Conservation (phyloP, 192 early-diverging fungal genomes). For the Helicostylum pulchrum region DNA sequence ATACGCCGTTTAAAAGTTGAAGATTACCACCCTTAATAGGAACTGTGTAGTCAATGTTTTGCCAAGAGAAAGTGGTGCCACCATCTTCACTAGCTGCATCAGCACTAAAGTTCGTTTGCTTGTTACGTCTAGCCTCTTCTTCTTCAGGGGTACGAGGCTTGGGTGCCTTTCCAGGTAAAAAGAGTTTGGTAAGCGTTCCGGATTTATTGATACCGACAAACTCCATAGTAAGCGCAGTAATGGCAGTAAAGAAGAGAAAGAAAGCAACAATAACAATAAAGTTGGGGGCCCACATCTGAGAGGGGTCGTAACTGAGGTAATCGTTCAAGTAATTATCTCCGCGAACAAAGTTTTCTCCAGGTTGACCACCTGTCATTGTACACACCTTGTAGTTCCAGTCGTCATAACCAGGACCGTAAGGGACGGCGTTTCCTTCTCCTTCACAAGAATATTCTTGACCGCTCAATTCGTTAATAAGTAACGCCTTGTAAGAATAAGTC, state of each 20-base stretch:
- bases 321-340: conserved; percentile 60
- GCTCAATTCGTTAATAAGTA: conserved; percentile 60
- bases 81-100: conserved; percentile 37
- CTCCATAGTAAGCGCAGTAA: conserved; percentile 56
- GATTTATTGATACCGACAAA: conserved; percentile 57
- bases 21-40: conserved; percentile 57
- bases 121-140: conserved; percentile 33
- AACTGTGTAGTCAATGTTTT: conserved; percentile 66
- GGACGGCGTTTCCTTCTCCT: conserved; percentile 30
- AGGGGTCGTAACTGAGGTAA: conserved; percentile 53
- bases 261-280: conserved; percentile 56
- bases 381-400: conserved; percentile 49
- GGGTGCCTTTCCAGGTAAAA: conserved; percentile 37
- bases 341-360: conserved; percentile 51
- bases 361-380: conserved; percentile 58
- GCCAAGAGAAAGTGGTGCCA: conserved; percentile 58
- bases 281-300: conserved; percentile 53
- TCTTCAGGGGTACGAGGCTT: conserved; percentile 26
- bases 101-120: conserved; percentile 38
- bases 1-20: conserved; percentile 65
- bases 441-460: conserved; percentile 46
- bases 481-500: conserved; percentile 53
- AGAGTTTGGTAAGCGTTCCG: conserved; percentile 51
- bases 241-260: conserved; percentile 41
- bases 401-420: conserved; percentile 38